phyloP scores from a whole-genome alignment of 2,329 filamentous ascomycete species.

The Leptographium galeiforme region DNA sequence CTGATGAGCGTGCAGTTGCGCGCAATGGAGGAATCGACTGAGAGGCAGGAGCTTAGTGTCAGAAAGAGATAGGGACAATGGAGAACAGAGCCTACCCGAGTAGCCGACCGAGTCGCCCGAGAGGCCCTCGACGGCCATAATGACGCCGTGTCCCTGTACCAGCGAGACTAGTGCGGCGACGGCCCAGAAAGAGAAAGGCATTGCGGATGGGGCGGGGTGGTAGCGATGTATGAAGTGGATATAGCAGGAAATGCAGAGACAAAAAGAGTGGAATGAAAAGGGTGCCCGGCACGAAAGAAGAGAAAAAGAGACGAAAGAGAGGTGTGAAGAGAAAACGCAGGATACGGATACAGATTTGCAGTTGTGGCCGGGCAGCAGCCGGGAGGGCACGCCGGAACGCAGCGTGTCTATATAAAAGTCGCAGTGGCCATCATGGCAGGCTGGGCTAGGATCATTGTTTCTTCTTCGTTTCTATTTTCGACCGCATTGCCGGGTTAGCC shows the following conservation, averaged over 20 bases:
- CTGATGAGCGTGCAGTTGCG: constrained; percentile 5
- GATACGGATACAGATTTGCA: neutral
- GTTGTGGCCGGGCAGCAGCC: too few species aligned
- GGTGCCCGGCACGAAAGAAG: neutral
- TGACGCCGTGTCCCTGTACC: neutral
- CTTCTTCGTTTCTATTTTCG: neutral
- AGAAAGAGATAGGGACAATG: too few species aligned
- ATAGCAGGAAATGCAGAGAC: neutral
- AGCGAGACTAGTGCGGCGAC: neutral
- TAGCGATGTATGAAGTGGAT: neutral
- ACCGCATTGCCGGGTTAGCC: too few species aligned
- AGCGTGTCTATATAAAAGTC: neutral
- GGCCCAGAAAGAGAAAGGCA: neutral
- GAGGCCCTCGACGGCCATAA: neutral
- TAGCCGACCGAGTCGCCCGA: neutral
- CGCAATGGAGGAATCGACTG: neutral
- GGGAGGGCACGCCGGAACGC: neutral
- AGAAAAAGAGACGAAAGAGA: neutral
- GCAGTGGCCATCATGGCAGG: neutral
- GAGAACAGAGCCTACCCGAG: neutral
- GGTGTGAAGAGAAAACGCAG: neutral
- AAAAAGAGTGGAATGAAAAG: neutral
- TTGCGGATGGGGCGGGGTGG: neutral
- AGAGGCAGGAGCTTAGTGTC: too few species aligned
- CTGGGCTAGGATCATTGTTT: too few species aligned